phyloP scores from a whole-genome alignment of 495 filamentous ascomycete genomes.

The Annulohypoxylon stygium region DNA sequence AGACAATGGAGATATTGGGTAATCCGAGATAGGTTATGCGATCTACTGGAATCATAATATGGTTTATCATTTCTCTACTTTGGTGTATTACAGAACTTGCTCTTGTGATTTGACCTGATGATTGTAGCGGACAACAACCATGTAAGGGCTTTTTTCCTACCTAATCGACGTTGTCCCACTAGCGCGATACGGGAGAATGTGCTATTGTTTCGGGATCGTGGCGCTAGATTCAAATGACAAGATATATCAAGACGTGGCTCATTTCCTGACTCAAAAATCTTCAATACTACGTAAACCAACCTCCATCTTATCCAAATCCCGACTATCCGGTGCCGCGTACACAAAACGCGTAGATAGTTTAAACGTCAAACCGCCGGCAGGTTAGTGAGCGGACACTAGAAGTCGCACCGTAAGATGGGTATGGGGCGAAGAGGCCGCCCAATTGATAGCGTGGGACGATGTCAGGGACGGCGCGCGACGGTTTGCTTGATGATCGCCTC shows the following conservation, averaged over 20 bases:
- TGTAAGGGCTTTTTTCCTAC: neutral
- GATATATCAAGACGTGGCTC: neutral
- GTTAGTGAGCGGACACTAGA: slow-evolving; percentile 25
- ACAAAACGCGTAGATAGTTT: slow-evolving; percentile 10
- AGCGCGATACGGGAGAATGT: neutral
- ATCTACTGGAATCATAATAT: slow-evolving; percentile 20
- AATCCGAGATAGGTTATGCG: slow-evolving; percentile 9
- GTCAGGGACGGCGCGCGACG: slow-evolving; percentile 30
- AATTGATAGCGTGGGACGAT: slow-evolving; percentile 31
- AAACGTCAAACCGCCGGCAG: neutral
- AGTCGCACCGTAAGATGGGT: slow-evolving; percentile 20
- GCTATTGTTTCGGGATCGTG: neutral
- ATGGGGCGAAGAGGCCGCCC: slow-evolving; percentile 22
- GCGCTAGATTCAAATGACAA: neutral
- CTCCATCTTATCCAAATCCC: neutral
- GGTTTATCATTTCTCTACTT: slow-evolving; percentile 1
- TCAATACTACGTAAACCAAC: neutral
- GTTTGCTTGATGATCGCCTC: slow-evolving; percentile 15
- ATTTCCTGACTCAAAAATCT: neutral
- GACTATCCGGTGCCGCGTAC: neutral
- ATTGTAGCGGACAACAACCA: neutral
- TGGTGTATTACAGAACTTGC: neutral
- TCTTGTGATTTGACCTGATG: neutral
- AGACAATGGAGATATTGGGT: slow-evolving; percentile 12
- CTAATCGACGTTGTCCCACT: neutral